These are phyloP conservation scores for Sporothrix inflata DNA, from an alignment of 2,329 filamentous ascomycete genomes.

Conservation along the genomic window DNA sequence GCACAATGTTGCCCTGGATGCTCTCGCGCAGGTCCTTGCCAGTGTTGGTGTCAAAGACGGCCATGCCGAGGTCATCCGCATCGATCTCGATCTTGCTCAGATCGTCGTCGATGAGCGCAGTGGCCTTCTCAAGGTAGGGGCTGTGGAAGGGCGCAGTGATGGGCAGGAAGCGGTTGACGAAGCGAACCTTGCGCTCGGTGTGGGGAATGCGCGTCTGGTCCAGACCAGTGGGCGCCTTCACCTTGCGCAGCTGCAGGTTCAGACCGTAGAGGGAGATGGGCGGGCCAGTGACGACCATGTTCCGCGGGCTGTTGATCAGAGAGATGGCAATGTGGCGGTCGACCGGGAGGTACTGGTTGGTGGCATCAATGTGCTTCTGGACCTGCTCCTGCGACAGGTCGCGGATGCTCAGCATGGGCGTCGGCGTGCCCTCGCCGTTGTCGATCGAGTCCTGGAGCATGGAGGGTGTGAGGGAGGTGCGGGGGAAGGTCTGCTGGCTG, in stretches of 20 bases:
- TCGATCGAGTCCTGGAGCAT: conserved; percentile 92
- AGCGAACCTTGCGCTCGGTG: conserved; percentile 94
- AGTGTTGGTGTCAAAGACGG: conserved; percentile 88
- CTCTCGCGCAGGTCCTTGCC: conserved; percentile 79
- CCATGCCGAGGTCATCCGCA: conserved; percentile 72
- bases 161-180: conserved; percentile 94
- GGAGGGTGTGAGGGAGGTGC: conserved; percentile 87
- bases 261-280: conserved; percentile 96
- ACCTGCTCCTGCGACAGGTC: conserved; percentile 87
- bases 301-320: conserved; percentile 93
- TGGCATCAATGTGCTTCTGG: conserved; percentile 94
- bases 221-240: conserved; percentile 95
- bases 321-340: conserved; percentile 95
- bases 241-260: conserved; percentile 91
- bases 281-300: conserved; percentile 94
- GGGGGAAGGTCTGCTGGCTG: conserved; percentile 95
- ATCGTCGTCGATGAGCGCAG: conserved; percentile 81
- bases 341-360: conserved; percentile 91
- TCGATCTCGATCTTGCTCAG: conserved; percentile 80
- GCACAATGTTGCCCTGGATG: conserved; percentile 78
- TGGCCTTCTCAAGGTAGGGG: conserved; percentile 83
- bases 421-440: conserved; percentile 91
- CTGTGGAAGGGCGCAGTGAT: conserved; percentile 99
- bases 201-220: conserved; percentile 94
- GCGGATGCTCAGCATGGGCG: conserved; percentile 96